Base-by-base conservation (phyloP, 345 rosid species). In the Pseudoturritis turrita region DNA sequence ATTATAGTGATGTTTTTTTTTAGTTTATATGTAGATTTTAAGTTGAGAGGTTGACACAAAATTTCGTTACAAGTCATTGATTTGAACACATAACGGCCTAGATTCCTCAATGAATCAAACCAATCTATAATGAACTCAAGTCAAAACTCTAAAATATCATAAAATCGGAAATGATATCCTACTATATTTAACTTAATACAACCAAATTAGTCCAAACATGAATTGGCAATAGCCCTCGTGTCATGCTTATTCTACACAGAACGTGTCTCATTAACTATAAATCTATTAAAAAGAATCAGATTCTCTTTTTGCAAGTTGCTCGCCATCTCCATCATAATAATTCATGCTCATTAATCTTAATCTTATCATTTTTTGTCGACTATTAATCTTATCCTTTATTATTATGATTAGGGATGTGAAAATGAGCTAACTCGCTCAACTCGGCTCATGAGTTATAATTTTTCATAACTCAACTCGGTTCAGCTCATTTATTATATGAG, bases 201-300 rank as follows among this genome's bases (percentile, higher is more conserved):
- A 68, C 45, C 14, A 8, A 26, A 68, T 29, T 14, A 14, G 64
- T 68, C 35, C 11, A 23, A 60, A 23, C 50, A 57, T 31, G 54
- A 56, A 44, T 54, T 43, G 36, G 35, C 15, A 26, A 17, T 43
- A 68, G 53, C 22, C 57, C 58, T 70, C 67, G 67, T 70, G 67
- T 59, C 67, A 7, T 46, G 37, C 10, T 70, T 70, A 45, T 57
- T 68, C 26, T 49, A 70, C 66, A 21, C 13, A 57, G 17, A 68
- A 69, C 65, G 37, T 69, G 37, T 57, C 52, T 69, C 23, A 68
- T 29, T 4, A 69, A 45, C 65, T 58, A 23, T 4, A 43, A 47
- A 15, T 58, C 40, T 46, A n/a, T 25, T n/a, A 21, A 1, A 21
- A 31, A 7, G n/a, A 23, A 14, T 31, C 31, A 3, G 23, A 36